phyloP scores from a whole-genome alignment of 371 early-diverging fungal genomes.

The Apophysomyces elegans region DNA sequence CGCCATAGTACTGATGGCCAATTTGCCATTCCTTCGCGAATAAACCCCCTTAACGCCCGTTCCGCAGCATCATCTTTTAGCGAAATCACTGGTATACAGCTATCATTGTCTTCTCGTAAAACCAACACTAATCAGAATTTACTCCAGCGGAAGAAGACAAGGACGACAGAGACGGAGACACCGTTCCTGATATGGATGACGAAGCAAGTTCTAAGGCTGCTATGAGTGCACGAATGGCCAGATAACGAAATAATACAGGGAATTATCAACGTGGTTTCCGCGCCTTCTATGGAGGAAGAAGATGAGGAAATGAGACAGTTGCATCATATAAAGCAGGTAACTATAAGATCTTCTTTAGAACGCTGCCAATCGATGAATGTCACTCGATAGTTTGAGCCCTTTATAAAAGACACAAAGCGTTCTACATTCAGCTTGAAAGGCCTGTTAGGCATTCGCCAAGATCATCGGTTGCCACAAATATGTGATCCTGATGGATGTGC shows the following conservation, averaged over 20 bases:
- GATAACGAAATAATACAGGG: background rate
- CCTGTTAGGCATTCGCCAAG: constrained; percentile 18
- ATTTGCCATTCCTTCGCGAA: background rate
- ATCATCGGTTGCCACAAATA: background rate
- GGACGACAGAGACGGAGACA: background rate
- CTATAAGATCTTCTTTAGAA: background rate
- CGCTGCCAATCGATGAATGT: background rate
- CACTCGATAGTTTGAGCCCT: constrained; percentile 25
- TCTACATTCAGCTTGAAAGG: constrained; percentile 19
- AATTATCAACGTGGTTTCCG: background rate
- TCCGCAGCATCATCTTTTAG: background rate
- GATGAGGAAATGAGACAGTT: background rate
- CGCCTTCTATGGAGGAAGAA: background rate
- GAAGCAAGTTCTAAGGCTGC: background rate
- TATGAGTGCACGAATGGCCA: background rate
- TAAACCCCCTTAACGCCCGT: background rate
- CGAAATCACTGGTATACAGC: background rate
- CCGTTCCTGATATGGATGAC: background rate
- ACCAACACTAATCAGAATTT: too few species aligned
- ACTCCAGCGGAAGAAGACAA: background rate
- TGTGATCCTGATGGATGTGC: constrained; percentile 7
- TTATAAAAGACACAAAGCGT: constrained; percentile 28
- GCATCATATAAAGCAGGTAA: background rate
- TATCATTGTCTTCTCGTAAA: too few species aligned
- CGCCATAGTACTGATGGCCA: background rate